Evolutionary conservation across 1,284 basidiomycete genomes (phyloP), one percentile per base, ranked within the genome.

Genomic region (Agroathelia rolfsii): DNA sequence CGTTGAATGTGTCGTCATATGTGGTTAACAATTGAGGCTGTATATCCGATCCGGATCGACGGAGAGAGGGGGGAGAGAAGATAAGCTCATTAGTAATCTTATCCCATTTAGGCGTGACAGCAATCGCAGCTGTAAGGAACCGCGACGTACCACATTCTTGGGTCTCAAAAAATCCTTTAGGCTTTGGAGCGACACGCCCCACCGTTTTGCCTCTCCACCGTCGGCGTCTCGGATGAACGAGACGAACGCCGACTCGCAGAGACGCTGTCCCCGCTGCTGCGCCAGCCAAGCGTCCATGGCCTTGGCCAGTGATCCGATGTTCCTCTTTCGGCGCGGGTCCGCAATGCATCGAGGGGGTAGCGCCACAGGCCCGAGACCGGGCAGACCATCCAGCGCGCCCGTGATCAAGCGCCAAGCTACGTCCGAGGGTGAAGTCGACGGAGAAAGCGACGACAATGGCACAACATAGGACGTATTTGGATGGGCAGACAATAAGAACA

Each of bases 281-380:
- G 74, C 80, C 28, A 95, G 65, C 25, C 73, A 58, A 9, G 62
- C 59, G 51, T 87, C 81, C 27, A 93, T 70, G 13, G 70, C 69
- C 46, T 75, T 82, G 0, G 85, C 92, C 30, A 92, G 61, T 16
- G 62, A 68, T 15, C 84, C 84, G 29, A 95, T 83, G 46, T 82
- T 70, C 40, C 72, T 63, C 56, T 81, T 83, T 49, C 84, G 74
- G 46, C 66, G 74, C 28, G 85, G 85, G 56, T 96, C 90, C 48
- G 86, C 81, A 24, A 76, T 61, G 53, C 93, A 96, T 20, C 65
- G 63, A 14, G 88, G 85, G 7, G 87, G 71, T 41, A 94, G 68
- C 5, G 81, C 83, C 23, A 89, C 66, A 28, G 84, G 73, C 6
- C 85, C 84, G 15, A 89, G 51, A 11, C 74, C 73, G 7, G 89